Evolutionary conservation across 2,329 filamentous ascomycete genomes (phyloP).

Genomic region (Leptographium procerum): DNA sequence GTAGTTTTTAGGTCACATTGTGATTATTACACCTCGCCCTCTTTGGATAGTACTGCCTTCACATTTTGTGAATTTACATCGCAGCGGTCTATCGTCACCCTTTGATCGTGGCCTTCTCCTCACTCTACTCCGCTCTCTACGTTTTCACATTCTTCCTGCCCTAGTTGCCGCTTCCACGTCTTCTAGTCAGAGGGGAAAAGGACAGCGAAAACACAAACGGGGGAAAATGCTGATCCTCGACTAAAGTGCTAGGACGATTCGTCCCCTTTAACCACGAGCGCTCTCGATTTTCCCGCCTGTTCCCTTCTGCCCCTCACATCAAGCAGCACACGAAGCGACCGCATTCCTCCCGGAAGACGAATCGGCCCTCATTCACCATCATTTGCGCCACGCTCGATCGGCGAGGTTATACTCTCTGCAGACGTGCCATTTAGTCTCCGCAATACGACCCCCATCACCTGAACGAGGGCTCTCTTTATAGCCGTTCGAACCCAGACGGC

Average conservation of each 20-base stretch:
- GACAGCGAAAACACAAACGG: not conserved
- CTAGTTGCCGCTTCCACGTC: not conserved
- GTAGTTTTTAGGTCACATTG: not conserved
- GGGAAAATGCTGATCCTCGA: conserved; percentile 3
- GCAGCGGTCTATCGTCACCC: conserved; percentile 1
- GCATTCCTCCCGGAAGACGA: not conserved
- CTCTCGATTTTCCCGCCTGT: not conserved
- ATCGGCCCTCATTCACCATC: not conserved
- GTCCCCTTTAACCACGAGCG: conserved; percentile 2
- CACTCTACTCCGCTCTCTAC: not conserved
- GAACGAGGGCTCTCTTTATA: not conserved
- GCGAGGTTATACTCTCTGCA: not conserved
- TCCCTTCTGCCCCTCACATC: not conserved
- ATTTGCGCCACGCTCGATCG: not conserved
- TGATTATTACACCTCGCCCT: not conserved
- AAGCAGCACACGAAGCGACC: not conserved
- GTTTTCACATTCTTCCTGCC: not conserved
- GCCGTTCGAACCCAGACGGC: not conserved
- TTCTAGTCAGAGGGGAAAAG: not conserved
- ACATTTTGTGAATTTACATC: not conserved
- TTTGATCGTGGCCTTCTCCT: not conserved
- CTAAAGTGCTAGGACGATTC: conserved; percentile 1
- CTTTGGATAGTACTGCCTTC: not conserved
- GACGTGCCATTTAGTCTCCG: not conserved
- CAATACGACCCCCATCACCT: not conserved